phyloP scores from a whole-genome alignment of 257 asterid genomes.

The Avicennia marina region DNA sequence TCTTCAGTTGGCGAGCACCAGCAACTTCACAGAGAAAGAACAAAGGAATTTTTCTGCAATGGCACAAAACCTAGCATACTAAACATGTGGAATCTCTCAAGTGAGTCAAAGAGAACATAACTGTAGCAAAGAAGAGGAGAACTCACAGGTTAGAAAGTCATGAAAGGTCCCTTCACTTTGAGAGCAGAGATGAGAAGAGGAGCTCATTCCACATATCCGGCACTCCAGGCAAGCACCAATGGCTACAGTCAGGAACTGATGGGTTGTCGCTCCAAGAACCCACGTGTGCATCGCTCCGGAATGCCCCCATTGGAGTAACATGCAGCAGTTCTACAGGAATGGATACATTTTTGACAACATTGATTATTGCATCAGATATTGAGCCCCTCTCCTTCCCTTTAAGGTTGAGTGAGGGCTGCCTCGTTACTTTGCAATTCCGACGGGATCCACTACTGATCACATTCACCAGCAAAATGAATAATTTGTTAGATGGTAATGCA shows the following conservation, averaged over 20 bases:
- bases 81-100: neutral
- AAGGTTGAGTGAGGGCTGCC: constrained; percentile 34
- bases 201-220: constrained; percentile 89
- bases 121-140: neutral
- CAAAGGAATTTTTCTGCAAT: constrained; percentile 6
- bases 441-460: constrained; percentile 45
- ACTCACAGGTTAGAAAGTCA: too few species aligned
- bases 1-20: constrained; percentile 7
- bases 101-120: neutral
- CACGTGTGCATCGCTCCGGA: constrained; percentile 75
- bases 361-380: constrained; percentile 56
- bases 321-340: constrained; percentile 53
- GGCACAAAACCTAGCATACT: neutral
- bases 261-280: constrained; percentile 79
- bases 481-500: neutral
- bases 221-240: constrained; percentile 87
- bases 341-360: constrained; percentile 37
- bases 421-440: constrained; percentile 65
- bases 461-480: constrained; percentile 9
- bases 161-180: too few species aligned
- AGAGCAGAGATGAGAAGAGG: constrained; percentile 43
- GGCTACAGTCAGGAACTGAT: constrained; percentile 85
- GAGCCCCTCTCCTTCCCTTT: constrained; percentile 42
- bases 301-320: constrained; percentile 73
- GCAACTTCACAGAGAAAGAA: constrained; percentile 25